Evolutionary conservation across 176 grass and related monocot genomes (phyloP).

Genomic region (Thalia dealbata): DNA sequence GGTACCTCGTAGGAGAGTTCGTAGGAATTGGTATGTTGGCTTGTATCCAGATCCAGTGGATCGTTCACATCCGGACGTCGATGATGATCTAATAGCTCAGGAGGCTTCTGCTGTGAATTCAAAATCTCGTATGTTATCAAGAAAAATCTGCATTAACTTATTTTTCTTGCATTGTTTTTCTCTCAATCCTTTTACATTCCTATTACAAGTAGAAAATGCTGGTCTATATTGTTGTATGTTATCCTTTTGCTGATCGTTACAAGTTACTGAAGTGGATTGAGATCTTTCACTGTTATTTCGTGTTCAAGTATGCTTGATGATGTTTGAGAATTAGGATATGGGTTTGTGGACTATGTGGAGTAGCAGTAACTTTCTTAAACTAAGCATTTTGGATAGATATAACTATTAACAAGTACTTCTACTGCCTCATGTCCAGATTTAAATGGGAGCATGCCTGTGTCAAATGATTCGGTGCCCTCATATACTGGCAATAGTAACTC

Average conservation of each 20-base stretch:
- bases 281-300: neutral
- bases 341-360: neutral
- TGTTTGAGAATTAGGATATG: neutral
- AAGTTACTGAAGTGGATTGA: neutral
- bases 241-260: neutral
- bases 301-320: neutral
- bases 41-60: constrained; percentile 65
- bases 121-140: constrained; percentile 22
- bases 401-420: neutral
- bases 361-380: neutral
- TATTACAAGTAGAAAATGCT: neutral
- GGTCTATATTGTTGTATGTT: neutral
- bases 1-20: constrained; percentile 83
- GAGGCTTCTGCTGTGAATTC: constrained; percentile 39
- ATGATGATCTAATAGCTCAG: constrained; percentile 58
- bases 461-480: constrained; percentile 14
- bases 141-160: neutral
- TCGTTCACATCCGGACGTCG: constrained; percentile 84
- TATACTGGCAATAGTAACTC: constrained; percentile 8
- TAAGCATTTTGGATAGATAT: neutral
- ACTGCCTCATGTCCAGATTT: neutral
- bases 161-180: neutral
- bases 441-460: constrained; percentile 11
- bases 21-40: constrained; percentile 90
- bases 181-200: neutral